Evolutionary conservation across 176 grass and related monocot genomes (phyloP).

Genomic region (Bromus sterilis): DNA sequence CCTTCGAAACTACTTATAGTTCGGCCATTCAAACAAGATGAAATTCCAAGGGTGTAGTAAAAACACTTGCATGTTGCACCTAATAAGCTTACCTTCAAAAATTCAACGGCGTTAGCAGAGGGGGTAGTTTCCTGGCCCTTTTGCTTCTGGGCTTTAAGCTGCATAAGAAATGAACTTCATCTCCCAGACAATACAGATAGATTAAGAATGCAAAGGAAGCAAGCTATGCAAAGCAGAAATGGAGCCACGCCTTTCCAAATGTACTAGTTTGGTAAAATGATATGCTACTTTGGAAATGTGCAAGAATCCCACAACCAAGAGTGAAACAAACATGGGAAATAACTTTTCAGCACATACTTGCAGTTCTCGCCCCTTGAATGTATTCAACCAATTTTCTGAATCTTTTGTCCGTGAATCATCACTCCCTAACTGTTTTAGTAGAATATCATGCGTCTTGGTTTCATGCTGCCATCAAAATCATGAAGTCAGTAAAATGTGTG

Average conservation of each 20-base stretch:
- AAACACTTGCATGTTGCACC: background rate
- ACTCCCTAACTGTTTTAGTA: conserved; percentile 72
- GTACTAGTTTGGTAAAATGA: background rate
- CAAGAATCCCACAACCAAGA: background rate
- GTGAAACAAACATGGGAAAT: background rate
- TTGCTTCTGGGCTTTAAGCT: conserved; percentile 64
- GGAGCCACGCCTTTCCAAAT: background rate
- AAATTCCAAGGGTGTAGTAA: background rate
- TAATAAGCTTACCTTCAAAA: conserved; percentile 57
- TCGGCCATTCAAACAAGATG: background rate
- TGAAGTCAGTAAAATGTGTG: background rate
- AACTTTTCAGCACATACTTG: conserved; percentile 49
- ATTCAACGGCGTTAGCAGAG: conserved; percentile 52
- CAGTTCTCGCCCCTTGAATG: conserved; percentile 65
- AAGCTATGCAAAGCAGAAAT: background rate
- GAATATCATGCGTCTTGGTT: conserved; percentile 85
- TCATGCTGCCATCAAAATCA: conserved; percentile 66
- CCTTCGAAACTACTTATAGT: background rate
- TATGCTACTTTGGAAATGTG: background rate
- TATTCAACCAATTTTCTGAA: conserved; percentile 91
- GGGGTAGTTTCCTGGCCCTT: conserved; percentile 47
- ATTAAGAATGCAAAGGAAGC: background rate
- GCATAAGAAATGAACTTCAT: background rate
- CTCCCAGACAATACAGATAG: background rate
- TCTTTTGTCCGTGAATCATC: conserved; percentile 87